Conservation (phyloP, 371 early-diverging fungal genomes). For the Apophysomyces elegans region DNA sequence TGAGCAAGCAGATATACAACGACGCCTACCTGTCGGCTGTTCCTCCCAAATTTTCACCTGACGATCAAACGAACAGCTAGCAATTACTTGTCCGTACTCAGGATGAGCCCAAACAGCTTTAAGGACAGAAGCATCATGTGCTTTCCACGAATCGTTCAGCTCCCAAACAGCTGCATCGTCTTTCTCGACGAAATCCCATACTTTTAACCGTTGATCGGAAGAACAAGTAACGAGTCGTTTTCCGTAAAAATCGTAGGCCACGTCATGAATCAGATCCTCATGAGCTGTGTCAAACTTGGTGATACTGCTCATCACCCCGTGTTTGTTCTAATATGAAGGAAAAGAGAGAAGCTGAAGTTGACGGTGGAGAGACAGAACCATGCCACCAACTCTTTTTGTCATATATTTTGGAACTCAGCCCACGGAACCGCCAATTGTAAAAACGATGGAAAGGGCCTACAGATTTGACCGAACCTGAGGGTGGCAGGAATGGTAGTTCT, state of each 20-base stretch:
- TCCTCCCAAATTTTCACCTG: constrained; percentile 93
- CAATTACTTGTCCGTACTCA: constrained; percentile 91
- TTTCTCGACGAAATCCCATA: constrained; percentile 79
- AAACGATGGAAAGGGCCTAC: no score
- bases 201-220: constrained; percentile 91
- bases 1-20: no score
- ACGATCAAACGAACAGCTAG: constrained; percentile 91
- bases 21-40: constrained; percentile 65
- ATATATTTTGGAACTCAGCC: no score
- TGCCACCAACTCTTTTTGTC: no score
- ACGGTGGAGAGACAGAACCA: no score
- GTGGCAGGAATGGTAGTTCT: no score
- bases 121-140: constrained; percentile 87
- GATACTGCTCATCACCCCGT: constrained; percentile 34
- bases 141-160: constrained; percentile 87
- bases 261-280: constrained; percentile 93
- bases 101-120: constrained; percentile 93
- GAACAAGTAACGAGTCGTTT: constrained; percentile 87
- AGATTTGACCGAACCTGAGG: no score
- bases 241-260: constrained; percentile 93
- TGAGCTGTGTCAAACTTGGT: constrained; percentile 77
- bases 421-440: no score
- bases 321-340: no score
- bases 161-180: constrained; percentile 77
- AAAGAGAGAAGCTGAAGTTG: no score